Conservation (phyloP, 1,284 basidiomycete species). For the Tranzscheliella williamsii region DNA sequence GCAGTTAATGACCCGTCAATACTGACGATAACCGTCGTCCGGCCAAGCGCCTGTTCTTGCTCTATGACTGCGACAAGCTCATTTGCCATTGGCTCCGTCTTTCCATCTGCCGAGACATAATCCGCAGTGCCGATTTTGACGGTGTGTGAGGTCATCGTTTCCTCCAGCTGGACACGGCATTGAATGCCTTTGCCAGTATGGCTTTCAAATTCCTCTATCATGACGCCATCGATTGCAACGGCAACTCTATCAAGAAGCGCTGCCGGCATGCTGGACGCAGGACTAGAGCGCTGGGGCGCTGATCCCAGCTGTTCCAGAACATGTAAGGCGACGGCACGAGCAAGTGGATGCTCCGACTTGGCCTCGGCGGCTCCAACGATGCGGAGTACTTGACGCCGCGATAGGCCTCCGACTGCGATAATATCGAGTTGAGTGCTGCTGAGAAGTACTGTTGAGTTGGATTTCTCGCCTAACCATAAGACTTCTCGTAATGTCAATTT, state of each 20-base stretch:
- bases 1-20: constrained; percentile 44
- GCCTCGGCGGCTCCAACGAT: constrained; percentile 85
- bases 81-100: constrained; percentile 1
- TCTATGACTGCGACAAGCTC: constrained; percentile 12
- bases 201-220: constrained; percentile 73
- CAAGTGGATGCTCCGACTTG: constrained; percentile 92
- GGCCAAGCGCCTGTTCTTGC: constrained; percentile 40
- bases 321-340: constrained; percentile 82
- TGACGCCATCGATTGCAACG: constrained; percentile 62
- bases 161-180: constrained; percentile 34
- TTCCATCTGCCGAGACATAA: constrained; percentile 17
- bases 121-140: constrained; percentile 47
- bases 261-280: background rate
- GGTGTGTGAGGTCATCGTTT: constrained; percentile 39
- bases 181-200: constrained; percentile 84
- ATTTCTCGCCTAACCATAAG: constrained; percentile 68
- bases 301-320: constrained; percentile 68
- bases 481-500: constrained; percentile 75
- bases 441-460: constrained; percentile 58
- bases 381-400: constrained; percentile 47
- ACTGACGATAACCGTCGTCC: constrained; percentile 51
- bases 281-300: background rate
- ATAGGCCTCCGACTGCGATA: constrained; percentile 20
- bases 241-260: background rate
- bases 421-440: constrained; percentile 6